These are phyloP conservation scores for Saccharomyces eubayanus DNA, from an alignment of 805 yeast genomes.

Conservation along the genomic window DNA sequence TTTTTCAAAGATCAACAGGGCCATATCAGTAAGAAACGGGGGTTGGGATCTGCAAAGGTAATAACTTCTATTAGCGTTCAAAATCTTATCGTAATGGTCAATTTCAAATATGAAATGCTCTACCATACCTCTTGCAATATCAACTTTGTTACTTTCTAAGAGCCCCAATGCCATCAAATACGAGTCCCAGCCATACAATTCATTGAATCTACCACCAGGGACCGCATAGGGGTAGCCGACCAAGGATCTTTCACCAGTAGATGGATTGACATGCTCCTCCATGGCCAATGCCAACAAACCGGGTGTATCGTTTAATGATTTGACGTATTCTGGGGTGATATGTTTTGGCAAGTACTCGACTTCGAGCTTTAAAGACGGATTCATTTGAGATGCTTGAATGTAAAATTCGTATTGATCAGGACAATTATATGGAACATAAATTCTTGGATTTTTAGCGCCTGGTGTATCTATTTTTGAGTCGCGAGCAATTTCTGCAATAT, in stretches of 20 bases:
- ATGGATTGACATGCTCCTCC: conserved; percentile 43
- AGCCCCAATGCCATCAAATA: conserved; percentile 86
- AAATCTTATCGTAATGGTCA: conserved; percentile 79
- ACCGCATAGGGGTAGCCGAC: conserved; percentile 81
- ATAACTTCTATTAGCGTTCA: conserved; percentile 90
- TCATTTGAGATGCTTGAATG: conserved; percentile 39
- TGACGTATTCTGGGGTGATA: conserved; percentile 70
- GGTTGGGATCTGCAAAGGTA: conserved; percentile 92
- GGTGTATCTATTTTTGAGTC: conserved; percentile 69
- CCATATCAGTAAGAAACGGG: conserved; percentile 92
- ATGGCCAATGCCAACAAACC: conserved; percentile 81
- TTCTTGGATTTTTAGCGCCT: conserved; percentile 56
- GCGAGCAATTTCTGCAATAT: conserved; percentile 59
- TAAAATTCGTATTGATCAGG: conserved; percentile 68
- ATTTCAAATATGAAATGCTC: conserved; percentile 89
- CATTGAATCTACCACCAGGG: conserved; percentile 97
- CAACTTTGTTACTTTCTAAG: conserved; percentile 53
- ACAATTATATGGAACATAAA: conserved; percentile 67
- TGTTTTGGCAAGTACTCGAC: conserved; percentile 69
- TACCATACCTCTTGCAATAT: conserved; percentile 81
- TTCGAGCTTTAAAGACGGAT: conserved; percentile 54
- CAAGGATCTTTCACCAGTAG: conserved; percentile 41
- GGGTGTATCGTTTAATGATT: conserved; percentile 70
- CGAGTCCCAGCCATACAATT: conserved; percentile 96
- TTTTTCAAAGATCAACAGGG: conserved; percentile 55